A percentile compares a stretch with the other conserved stretches of the same genome.
phyloP scores from a whole-genome alignment of 305 asterid genomes.

The Fraxinus latifolia region DNA sequence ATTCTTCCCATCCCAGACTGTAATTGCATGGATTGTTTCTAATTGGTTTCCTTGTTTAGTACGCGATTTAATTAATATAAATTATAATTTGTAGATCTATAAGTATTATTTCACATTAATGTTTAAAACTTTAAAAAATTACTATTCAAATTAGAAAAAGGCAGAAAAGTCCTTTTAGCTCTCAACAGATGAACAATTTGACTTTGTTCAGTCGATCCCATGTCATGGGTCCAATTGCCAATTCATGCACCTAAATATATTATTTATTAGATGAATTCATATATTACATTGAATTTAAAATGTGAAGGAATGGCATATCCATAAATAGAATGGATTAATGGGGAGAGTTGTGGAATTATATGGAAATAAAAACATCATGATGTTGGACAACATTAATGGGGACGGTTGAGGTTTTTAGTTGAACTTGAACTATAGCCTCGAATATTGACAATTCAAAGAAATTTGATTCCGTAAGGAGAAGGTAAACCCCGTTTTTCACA shows the following conservation, averaged over 20 bases:
- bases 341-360: slow-evolving; percentile 22
- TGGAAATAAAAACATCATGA: neutral
- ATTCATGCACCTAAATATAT: neutral
- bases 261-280: neutral
- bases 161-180: neutral
- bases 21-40: neutral
- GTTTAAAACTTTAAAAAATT: too few relatives aligned
- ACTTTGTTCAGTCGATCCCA: neutral
- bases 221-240: neutral
- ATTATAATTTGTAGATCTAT: too few relatives aligned
- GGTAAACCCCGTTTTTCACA: slow-evolving; percentile 23
- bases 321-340: slow-evolving; percentile 12
- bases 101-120: too few relatives aligned
- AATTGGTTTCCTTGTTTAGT: neutral
- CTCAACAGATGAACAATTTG: neutral
- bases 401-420: slow-evolving; percentile 34
- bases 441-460: slow-evolving; percentile 43
- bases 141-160: neutral
- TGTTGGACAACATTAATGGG: slow-evolving; percentile 34
- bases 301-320: neutral
- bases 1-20: neutral
- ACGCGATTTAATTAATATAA: neutral
- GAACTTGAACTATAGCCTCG: slow-evolving; percentile 33
- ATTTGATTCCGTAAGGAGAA: slow-evolving; percentile 40
- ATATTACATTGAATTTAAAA: neutral